Conservation (phyloP, 805 yeast genomes). For the Clavispora phyllophila region DNA sequence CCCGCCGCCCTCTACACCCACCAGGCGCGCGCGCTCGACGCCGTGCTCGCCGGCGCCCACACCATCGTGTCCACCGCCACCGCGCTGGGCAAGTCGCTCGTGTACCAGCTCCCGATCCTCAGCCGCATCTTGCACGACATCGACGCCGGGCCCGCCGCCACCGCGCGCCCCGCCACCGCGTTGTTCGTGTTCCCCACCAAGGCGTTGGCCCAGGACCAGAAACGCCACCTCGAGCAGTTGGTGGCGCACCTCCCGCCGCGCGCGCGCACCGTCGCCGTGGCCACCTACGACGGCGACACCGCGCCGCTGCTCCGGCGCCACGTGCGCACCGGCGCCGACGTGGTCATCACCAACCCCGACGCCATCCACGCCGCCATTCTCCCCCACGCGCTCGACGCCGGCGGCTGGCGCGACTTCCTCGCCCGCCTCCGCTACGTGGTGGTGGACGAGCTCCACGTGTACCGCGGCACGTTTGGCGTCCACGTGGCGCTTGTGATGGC, state of each 20-base stretch:
- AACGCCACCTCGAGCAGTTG: conserved; percentile 64
- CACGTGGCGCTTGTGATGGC: conserved; percentile 86
- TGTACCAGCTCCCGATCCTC: conserved; percentile 84
- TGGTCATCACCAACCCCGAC: conserved; percentile 93
- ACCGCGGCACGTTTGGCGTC: conserved; percentile 87
- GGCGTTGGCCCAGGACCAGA: conserved; percentile 96
- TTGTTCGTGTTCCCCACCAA: conserved; percentile 93
- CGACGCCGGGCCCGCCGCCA: conserved; percentile 27
- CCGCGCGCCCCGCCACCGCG: conserved; percentile 49
- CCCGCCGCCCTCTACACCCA: conserved; percentile 52
- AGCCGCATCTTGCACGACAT: conserved; percentile 37
- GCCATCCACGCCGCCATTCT: conserved; percentile 80
- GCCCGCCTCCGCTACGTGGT: conserved; percentile 64
- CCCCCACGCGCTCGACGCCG: conserved; percentile 50
- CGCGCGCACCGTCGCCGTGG: conserved; percentile 47
- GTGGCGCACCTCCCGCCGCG: conserved; percentile 43
- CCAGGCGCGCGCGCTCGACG: conserved; percentile 55
- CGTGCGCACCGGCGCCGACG: conserved; percentile 62
- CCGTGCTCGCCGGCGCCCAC: conserved; percentile 48
- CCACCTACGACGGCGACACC: conserved; percentile 94
- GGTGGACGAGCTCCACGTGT: conserved; percentile 82
- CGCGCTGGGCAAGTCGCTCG: conserved; percentile 91
- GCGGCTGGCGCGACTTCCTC: conserved; percentile 66
- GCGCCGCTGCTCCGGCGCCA: conserved; percentile 46
- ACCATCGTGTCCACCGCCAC: conserved; percentile 93